These are phyloP conservation scores for Aspergillus thermomutatus DNA, from an alignment of 2,329 filamentous ascomycete species.

Conservation along the genomic window DNA sequence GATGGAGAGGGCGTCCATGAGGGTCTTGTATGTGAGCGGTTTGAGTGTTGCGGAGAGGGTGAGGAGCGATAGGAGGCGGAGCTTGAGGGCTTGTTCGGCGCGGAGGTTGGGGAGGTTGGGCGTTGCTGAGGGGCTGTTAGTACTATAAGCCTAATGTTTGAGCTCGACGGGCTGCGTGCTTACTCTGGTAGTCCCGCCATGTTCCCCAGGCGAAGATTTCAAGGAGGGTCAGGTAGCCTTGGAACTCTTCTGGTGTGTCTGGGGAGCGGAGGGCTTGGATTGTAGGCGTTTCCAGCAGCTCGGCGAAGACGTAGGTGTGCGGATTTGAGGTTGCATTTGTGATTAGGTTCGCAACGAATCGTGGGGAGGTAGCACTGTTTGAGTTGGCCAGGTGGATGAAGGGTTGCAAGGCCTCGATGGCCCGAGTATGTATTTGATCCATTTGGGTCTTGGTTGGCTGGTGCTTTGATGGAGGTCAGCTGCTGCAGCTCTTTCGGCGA, in stretches of 20 bases:
- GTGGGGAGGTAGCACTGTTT: slow-evolving; percentile 66
- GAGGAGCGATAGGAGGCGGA: slow-evolving; percentile 85
- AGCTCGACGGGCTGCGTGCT: slow-evolving; percentile 4
- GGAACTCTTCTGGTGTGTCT: slow-evolving; percentile 58
- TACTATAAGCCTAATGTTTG: slow-evolving; percentile 2
- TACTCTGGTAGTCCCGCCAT: slow-evolving; percentile 71
- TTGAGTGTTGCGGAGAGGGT: slow-evolving; percentile 67
- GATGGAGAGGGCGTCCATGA: slow-evolving; percentile 67
- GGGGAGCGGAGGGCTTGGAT: slow-evolving; percentile 66
- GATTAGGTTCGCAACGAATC: slow-evolving; percentile 81
- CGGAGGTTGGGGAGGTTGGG: slow-evolving; percentile 67
- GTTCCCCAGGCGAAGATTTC: slow-evolving; percentile 92
- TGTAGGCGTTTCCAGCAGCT: slow-evolving; percentile 78
- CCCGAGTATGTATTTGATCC: slow-evolving; percentile 49
- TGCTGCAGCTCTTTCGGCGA: background rate
- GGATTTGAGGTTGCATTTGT: slow-evolving; percentile 83
- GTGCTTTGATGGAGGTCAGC: background rate
- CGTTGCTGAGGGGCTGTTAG: slow-evolving; percentile 33
- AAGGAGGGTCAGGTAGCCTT: slow-evolving; percentile 65
- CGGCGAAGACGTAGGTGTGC: slow-evolving; percentile 88
- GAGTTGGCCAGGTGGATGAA: slow-evolving; percentile 86
- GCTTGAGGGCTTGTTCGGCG: slow-evolving; percentile 72
- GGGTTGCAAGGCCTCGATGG: slow-evolving; percentile 66
- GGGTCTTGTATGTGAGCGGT: slow-evolving; percentile 68
- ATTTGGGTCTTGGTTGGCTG: slow-evolving; percentile 23